A percentile compares a stretch with the other conserved stretches of the same genome.
Conservation (phyloP, 345 rosid genomes). For the Acer yangbiense region DNA sequence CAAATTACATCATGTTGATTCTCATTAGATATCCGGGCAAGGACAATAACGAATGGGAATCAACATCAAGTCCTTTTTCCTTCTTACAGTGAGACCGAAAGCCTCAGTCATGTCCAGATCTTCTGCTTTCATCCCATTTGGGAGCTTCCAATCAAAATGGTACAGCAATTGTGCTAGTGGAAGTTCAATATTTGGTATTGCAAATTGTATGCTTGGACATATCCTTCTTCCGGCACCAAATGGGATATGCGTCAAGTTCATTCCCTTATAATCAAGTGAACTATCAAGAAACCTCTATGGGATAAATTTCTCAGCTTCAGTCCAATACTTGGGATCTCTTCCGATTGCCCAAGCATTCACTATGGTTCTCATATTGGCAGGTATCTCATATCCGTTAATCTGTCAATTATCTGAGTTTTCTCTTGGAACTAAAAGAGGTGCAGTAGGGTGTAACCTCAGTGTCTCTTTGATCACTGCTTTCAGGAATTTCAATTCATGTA, state of each 20-base stretch:
- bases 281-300: slow-evolving; percentile 21
- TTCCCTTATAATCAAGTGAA: slow-evolving; percentile 16
- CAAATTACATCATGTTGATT: background rate
- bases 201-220: slow-evolving; percentile 20
- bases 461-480: slow-evolving; percentile 23
- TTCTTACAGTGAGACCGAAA: background rate
- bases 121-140: background rate
- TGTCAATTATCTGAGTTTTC: background rate
- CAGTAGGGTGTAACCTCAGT: slow-evolving; percentile 17
- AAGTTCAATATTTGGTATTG: slow-evolving; percentile 14
- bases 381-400: slow-evolving; percentile 20
- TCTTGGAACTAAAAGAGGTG: slow-evolving; percentile 5
- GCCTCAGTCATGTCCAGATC: slow-evolving; percentile 25
- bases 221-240: slow-evolving; percentile 29
- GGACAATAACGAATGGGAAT: background rate
- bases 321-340: slow-evolving; percentile 26
- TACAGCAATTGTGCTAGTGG: slow-evolving; percentile 21
- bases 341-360: slow-evolving; percentile 22
- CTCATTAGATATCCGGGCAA: background rate
- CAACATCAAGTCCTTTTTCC: slow-evolving; percentile 9
- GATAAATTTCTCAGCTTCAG: slow-evolving; percentile 8
- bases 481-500: slow-evolving; percentile 19
- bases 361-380: slow-evolving; percentile 16
- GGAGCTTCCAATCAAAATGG: slow-evolving; percentile 27
- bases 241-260: slow-evolving; percentile 16